These are phyloP conservation scores for Nicotiana tabacum DNA, from an alignment of 257 asterid genomes.

Conservation along the genomic window DNA sequence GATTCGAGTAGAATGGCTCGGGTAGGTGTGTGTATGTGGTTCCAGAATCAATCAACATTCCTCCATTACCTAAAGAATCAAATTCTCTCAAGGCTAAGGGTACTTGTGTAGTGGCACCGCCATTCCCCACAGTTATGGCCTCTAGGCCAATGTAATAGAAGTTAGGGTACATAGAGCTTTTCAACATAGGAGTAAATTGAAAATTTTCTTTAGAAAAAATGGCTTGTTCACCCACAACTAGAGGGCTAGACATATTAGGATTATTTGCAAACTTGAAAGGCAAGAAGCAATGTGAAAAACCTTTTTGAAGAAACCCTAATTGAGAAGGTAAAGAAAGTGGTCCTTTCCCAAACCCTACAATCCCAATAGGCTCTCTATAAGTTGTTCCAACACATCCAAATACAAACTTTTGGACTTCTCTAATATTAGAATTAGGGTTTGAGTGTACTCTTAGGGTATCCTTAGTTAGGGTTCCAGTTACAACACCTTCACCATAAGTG, in stretches of 20 bases:
- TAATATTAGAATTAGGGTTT: conserved; percentile 26
- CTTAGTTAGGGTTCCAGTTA: conserved; percentile 49
- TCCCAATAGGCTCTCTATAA: conserved; percentile 66
- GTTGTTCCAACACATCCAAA: conserved; percentile 63
- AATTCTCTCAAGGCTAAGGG: conserved; percentile 45
- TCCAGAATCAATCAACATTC: conserved; percentile 72
- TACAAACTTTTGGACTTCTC: conserved; percentile 39
- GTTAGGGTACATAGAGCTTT: conserved; percentile 52
- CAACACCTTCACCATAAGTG: conserved; percentile 60
- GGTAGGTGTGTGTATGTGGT: conserved; percentile 75
- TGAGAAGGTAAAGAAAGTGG: conserved; percentile 72
- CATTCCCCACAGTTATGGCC: conserved; percentile 40
- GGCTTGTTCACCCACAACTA: conserved; percentile 59
- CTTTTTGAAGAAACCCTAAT: conserved; percentile 58
- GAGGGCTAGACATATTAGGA: conserved; percentile 65
- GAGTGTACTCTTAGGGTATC: conserved; percentile 46
- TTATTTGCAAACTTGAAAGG: conserved; percentile 62
- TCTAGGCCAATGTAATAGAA: conserved; percentile 62
- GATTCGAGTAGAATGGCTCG: conserved; percentile 43
- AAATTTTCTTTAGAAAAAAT: conserved; percentile 49
- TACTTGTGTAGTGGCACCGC: conserved; percentile 18
- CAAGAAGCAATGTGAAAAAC: conserved; percentile 74
- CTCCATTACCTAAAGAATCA: conserved; percentile 59
- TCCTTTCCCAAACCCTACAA: conserved; percentile 73
- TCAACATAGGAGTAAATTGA: conserved; percentile 65